A percentile compares a stretch with the other conserved stretches of the same genome.
Conservation (phyloP, 78 protist species). For the Tieghemostelium lacteum region DNA sequence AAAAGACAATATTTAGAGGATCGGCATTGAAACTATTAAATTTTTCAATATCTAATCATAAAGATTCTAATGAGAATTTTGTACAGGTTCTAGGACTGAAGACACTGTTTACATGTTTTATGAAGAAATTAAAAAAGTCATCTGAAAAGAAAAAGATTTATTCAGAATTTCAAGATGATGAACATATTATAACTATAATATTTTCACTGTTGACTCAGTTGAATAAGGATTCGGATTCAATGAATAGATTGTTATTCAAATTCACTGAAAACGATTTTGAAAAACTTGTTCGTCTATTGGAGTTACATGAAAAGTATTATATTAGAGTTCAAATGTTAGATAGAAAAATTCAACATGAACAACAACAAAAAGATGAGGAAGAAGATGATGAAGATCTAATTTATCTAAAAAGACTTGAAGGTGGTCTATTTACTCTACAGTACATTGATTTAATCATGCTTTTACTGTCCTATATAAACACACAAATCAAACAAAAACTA, state of each 20-base stretch:
- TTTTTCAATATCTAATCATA: slow-evolving; percentile 10
- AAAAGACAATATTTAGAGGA: slow-evolving; percentile 67
- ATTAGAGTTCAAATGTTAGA: slow-evolving; percentile 22
- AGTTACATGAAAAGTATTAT: slow-evolving; percentile 48
- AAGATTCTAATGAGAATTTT: slow-evolving; percentile 7
- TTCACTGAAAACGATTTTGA: slow-evolving; percentile 72
- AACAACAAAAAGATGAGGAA: neutral
- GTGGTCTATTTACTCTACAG: slow-evolving; percentile 79
- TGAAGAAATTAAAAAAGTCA: slow-evolving; percentile 72
- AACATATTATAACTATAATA: slow-evolving; percentile 49
- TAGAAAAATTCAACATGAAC: slow-evolving; percentile 6
- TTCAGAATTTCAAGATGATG: slow-evolving; percentile 50
- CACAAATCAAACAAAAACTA: neutral
- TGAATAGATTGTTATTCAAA: slow-evolving; percentile 31
- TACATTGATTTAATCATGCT: slow-evolving; percentile 33
- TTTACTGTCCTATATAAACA: neutral
- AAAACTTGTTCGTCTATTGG: slow-evolving; percentile 53
- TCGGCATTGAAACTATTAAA: slow-evolving; percentile 59
- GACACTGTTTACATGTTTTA: slow-evolving; percentile 78
- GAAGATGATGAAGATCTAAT: slow-evolving; percentile 57
- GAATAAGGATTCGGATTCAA: neutral
- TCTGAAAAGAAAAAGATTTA: slow-evolving; percentile 21
- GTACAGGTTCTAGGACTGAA: slow-evolving; percentile 65
- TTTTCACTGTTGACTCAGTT: slow-evolving; percentile 44
- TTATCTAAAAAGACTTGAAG: slow-evolving; percentile 59